Conservation (phyloP, 2,329 filamentous ascomycete genomes). For the Penicillium sclerotigenum region DNA sequence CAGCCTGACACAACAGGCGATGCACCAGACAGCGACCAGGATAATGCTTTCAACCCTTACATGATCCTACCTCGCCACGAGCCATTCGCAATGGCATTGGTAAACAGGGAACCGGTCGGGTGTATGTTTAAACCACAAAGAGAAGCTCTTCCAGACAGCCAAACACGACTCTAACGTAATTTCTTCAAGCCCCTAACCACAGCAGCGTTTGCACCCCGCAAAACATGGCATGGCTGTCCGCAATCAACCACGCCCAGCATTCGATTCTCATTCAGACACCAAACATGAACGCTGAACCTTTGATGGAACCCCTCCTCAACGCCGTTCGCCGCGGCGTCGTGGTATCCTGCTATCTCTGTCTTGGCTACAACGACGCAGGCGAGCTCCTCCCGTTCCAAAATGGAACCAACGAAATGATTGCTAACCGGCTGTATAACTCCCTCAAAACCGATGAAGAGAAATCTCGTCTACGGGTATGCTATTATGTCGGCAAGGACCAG, state of each 20-base stretch:
- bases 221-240: slow-evolving; percentile 70
- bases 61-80: slow-evolving; percentile 53
- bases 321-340: slow-evolving; percentile 66
- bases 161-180: not conserved
- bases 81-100: slow-evolving; percentile 67
- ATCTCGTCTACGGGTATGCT: slow-evolving; percentile 58
- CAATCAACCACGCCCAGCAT: slow-evolving; percentile 61
- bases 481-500: slow-evolving; percentile 74
- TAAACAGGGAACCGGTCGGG: slow-evolving; percentile 67
- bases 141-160: not conserved
- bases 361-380: slow-evolving; percentile 76
- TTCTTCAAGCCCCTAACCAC: slow-evolving; percentile 52
- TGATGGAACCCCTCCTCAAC: slow-evolving; percentile 61
- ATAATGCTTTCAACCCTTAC: slow-evolving; percentile 64
- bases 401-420: slow-evolving; percentile 70
- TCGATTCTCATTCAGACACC: slow-evolving; percentile 76
- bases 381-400: slow-evolving; percentile 73
- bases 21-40: slow-evolving; percentile 53
- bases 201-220: slow-evolving; percentile 64
- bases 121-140: slow-evolving; percentile 21
- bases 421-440: slow-evolving; percentile 56
- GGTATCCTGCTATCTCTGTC: slow-evolving; percentile 68
- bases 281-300: slow-evolving; percentile 68
- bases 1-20: slow-evolving; percentile 51
- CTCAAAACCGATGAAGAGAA: slow-evolving; percentile 54